Base-by-base conservation (phyloP, 2,329 filamentous ascomycete species). In the Claviceps pusilla region DNA sequence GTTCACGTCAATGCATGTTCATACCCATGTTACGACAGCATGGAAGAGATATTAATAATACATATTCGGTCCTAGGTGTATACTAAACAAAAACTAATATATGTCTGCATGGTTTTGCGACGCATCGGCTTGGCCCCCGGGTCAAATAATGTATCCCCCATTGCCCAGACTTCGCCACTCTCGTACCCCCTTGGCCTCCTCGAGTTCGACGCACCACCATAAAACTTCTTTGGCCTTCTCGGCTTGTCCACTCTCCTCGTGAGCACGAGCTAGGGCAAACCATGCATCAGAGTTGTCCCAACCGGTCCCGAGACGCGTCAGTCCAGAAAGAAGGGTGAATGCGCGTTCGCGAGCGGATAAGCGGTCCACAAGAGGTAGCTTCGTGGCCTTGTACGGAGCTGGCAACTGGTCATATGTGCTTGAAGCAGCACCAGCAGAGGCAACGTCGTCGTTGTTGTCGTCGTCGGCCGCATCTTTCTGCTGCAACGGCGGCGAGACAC, bases 181-280 rank as follows among this genome's bases (percentile, higher is more conserved):
- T 55, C 93, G 80, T 50, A 95, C 78, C 0, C 85, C 88, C 59
- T 80, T 82, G 7, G 81, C 82, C 66, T 98, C 91, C 66, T 97
- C 93, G 35, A 98, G 75, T 69, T 96, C 89, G 12, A 98, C 87
- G 62, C 90, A 95, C 89, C 91, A 97, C 93, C 93, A 97, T 7
- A 97, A 76, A 48, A 90, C 89, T 61, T 93, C 86, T 71, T 90
- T 94, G 14, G 93, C 86, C 73, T 91, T 95, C 42, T 93, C 87
- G 1, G 81, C 69, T 71, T 95, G 87, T 0, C 86, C 87, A 55
- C 87, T 87, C 65, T 89, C 82, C 68, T 98, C 93, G 64, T 96
- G 87, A 10, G 88, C 89, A 58, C 89, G 77, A 0, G 89, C 87
- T 39, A 98, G 77, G 4, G 86, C 80, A 64, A 89, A 91, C 93